phyloP scores from a whole-genome alignment of 495 filamentous ascomycete genomes.

The Lentithecium fluviatile region DNA sequence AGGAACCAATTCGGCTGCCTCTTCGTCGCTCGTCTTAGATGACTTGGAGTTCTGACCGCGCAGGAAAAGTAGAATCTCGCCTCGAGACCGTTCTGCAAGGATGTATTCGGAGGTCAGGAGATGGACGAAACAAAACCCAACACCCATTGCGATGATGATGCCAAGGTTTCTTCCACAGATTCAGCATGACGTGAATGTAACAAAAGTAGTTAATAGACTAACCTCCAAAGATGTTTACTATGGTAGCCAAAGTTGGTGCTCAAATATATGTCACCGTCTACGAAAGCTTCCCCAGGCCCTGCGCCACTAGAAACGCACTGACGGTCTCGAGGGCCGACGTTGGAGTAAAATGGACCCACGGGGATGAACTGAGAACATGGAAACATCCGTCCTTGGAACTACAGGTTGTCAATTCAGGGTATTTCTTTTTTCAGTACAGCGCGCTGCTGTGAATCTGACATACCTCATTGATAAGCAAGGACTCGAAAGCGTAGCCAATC shows the following conservation, averaged over 20 bases:
- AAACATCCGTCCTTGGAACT: too few species aligned
- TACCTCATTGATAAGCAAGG: slow-evolving; percentile 90
- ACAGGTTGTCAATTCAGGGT: slow-evolving; percentile 59
- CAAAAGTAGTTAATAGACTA: slow-evolving; percentile 58
- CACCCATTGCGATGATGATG: slow-evolving; percentile 72
- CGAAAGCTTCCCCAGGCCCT: too few species aligned
- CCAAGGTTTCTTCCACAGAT: slow-evolving; percentile 68
- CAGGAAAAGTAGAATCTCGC: slow-evolving; percentile 84
- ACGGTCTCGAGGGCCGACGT: too few species aligned
- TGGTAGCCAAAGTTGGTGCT: slow-evolving; percentile 57
- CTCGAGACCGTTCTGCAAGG: slow-evolving; percentile 74
- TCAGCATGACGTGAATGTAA: slow-evolving; percentile 51
- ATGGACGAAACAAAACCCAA: slow-evolving; percentile 65
- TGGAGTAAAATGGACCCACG: too few species aligned
- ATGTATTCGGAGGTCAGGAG: slow-evolving; percentile 73
- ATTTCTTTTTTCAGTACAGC: slow-evolving; percentile 39
- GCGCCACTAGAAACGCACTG: too few species aligned
- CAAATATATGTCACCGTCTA: too few species aligned
- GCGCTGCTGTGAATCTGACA: slow-evolving; percentile 36
- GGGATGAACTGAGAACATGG: too few species aligned
- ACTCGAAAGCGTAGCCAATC: slow-evolving; percentile 82
- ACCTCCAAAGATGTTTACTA: slow-evolving; percentile 62
- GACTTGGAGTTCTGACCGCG: slow-evolving; percentile 53
- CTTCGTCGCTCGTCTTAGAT: too few species aligned
- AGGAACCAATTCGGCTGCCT: too few species aligned